These are phyloP conservation scores for Dictyostelium capitatum DNA, from an alignment of 78 protist species.

Conservation along the genomic window DNA sequence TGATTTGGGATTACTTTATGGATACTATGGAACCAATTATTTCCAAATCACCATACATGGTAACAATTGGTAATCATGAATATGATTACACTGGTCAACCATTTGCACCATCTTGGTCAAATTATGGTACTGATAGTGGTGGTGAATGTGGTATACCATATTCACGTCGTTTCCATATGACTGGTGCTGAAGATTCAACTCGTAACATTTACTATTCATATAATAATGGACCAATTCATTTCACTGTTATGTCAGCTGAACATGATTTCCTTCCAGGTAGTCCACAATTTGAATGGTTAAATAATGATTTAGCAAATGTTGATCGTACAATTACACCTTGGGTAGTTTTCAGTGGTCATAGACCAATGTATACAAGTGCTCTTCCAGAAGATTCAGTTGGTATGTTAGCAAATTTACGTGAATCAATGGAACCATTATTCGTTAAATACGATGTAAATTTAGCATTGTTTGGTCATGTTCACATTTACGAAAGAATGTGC, in stretches of 20 bases:
- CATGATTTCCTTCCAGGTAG: constrained; percentile 72
- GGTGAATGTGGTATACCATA: constrained; percentile 89
- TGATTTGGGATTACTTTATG: constrained; percentile 77
- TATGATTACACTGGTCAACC: constrained; percentile 76
- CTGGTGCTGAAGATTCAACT: constrained; percentile 40
- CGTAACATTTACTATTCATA: constrained; percentile 81
- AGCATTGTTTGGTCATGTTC: constrained; percentile 76
- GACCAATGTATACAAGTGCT: constrained; percentile 64
- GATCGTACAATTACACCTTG: constrained; percentile 79
- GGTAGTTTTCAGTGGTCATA: constrained; percentile 82
- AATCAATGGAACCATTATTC: constrained; percentile 56
- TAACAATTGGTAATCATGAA: constrained; percentile 81
- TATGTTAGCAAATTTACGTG: not conserved
- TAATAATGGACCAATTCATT: constrained; percentile 82
- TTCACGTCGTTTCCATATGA: constrained; percentile 56
- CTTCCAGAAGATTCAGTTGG: constrained; percentile 23
- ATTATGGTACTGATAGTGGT: constrained; percentile 81
- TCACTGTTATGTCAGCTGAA: constrained; percentile 79
- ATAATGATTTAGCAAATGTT: constrained; percentile 52
- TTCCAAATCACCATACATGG: constrained; percentile 45
- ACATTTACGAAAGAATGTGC: constrained; percentile 58
- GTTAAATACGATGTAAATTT: constrained; percentile 69
- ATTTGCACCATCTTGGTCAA: constrained; percentile 70
- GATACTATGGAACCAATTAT: constrained; percentile 59
- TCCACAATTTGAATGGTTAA: constrained; percentile 61